Evolutionary conservation across 1,284 basidiomycete species (phyloP).

Genomic region (Cryptococcus sp.): DNA sequence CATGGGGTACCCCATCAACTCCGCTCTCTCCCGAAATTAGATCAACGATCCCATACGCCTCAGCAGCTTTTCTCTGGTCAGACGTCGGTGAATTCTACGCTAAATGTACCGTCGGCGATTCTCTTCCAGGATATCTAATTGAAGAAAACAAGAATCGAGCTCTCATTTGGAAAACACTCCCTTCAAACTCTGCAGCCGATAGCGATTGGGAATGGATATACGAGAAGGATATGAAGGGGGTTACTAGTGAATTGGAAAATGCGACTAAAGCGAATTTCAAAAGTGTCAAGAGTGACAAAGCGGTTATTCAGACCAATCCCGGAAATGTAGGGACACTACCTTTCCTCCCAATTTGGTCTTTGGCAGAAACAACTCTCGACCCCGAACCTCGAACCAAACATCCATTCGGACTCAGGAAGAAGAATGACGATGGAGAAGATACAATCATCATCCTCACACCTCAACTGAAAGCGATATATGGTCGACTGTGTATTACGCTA

Average conservation of each 20-base stretch:
- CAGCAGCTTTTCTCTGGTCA: constrained; percentile 3
- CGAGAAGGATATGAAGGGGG: constrained; percentile 3
- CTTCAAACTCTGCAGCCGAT: not conserved
- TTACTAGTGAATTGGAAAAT: constrained; percentile 2
- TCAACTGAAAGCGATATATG: constrained; percentile 9
- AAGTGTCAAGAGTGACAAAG: not conserved
- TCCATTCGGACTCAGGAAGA: constrained; percentile 13
- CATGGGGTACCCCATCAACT: constrained; percentile 6
- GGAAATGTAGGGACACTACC: constrained; percentile 9
- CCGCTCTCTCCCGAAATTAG: not conserved
- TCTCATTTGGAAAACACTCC: constrained; percentile 19
- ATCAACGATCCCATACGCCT: not conserved
- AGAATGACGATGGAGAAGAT: constrained; percentile 3
- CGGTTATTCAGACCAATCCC: constrained; percentile 11
- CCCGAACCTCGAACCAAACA: not conserved
- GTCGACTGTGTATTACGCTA: constrained; percentile 15
- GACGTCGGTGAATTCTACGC: constrained; percentile 5
- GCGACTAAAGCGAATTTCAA: constrained; percentile 2
- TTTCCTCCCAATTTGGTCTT: constrained; percentile 10
- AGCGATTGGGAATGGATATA: constrained; percentile 14
- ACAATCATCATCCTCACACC: constrained; percentile 21
- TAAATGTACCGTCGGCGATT: constrained; percentile 10
- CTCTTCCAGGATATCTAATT: constrained; percentile 21
- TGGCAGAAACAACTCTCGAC: not conserved
- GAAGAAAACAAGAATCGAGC: constrained; percentile 9